Conservation (phyloP, 306 rosid species). For the Glycine soja region DNA sequence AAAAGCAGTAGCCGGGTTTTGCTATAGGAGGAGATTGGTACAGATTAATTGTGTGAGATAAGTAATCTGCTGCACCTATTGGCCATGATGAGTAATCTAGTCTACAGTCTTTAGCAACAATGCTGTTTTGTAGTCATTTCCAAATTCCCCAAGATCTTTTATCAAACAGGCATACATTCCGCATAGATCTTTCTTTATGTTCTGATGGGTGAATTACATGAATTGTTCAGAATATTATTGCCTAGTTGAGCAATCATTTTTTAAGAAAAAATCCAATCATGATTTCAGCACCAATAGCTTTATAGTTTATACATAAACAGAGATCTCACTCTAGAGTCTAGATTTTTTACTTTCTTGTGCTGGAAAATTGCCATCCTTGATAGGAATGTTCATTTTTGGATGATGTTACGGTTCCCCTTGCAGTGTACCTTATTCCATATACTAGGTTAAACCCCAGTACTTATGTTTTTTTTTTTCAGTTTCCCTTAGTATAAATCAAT, state of each 20-base stretch:
- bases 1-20: constrained; percentile 27
- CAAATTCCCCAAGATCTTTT: background rate
- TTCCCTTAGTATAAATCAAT: constrained; percentile 13
- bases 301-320: constrained; percentile 1
- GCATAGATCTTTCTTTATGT: constrained; percentile 36
- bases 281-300: constrained; percentile 9
- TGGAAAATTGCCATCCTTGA: constrained; percentile 26
- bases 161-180: constrained; percentile 15
- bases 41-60: constrained; percentile 20
- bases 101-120: constrained; percentile 17
- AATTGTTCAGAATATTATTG: constrained; percentile 11
- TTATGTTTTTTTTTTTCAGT: background rate
- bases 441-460: background rate
- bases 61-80: constrained; percentile 14
- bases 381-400: background rate
- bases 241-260: constrained; percentile 32
- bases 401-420: background rate
- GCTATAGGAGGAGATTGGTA: constrained; percentile 29
- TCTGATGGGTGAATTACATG: constrained; percentile 3
- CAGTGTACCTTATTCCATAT: background rate
- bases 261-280: constrained; percentile 14
- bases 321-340: constrained; percentile 13
- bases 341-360: constrained; percentile 5
- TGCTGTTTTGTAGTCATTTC: background rate
- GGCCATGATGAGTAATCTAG: constrained; percentile 15